Evolutionary conservation across 2,329 filamentous ascomycete genomes (phyloP).

Genomic region (Fusarium virguliforme): DNA sequence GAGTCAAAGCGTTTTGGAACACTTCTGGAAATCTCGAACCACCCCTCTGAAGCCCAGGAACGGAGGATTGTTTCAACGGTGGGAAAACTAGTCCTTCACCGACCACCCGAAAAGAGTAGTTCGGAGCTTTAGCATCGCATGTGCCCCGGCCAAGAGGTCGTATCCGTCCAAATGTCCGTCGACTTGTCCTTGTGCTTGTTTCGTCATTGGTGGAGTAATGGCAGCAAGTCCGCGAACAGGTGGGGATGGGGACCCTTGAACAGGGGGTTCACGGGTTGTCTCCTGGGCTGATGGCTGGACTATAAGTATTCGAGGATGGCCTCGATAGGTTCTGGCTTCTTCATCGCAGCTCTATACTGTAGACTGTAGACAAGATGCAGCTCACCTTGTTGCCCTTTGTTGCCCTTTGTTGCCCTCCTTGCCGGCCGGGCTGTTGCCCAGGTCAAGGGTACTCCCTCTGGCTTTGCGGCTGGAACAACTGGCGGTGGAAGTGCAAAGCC

Average conservation of each 20-base stretch:
- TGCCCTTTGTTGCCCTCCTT: conserved; percentile 6
- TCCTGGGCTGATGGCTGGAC: background rate
- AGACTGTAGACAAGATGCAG: conserved; percentile 24
- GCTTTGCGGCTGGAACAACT: conserved; percentile 69
- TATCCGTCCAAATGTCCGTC: conserved; percentile 8
- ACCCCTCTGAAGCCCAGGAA: background rate
- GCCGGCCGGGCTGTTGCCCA: conserved; percentile 23
- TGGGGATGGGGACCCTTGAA: conserved; percentile 2
- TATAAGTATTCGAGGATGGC: background rate
- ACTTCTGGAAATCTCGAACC: background rate
- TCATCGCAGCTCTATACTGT: background rate
- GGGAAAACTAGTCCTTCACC: conserved; percentile 1
- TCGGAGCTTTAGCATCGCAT: conserved; percentile 1
- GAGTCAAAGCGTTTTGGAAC: background rate
- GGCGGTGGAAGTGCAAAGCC: conserved; percentile 71
- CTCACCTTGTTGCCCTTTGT: conserved; percentile 10
- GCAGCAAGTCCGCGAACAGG: background rate
- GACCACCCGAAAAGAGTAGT: background rate
- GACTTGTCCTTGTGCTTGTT: background rate
- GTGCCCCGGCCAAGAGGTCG: background rate
- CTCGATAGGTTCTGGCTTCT: background rate
- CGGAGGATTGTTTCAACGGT: conserved; percentile 6
- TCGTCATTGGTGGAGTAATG: conserved; percentile 17
- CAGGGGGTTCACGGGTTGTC: background rate
- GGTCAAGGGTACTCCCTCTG: conserved; percentile 57